Evolutionary conservation across 306 rosid genomes (phyloP).

Genomic region (Luffa acutangula): DNA sequence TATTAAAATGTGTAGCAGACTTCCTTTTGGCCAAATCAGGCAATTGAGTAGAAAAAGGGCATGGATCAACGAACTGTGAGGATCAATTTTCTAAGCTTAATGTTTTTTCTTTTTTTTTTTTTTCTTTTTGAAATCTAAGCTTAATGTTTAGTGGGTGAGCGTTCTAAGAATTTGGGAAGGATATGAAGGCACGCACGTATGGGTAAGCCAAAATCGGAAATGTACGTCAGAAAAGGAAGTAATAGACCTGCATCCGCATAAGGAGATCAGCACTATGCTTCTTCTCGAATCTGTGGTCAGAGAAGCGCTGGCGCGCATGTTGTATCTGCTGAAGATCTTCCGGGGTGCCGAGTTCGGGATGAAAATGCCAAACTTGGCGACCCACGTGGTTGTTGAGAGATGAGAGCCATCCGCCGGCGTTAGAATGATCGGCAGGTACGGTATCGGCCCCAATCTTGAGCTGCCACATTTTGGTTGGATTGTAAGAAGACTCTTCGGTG

Average conservation of each 20-base stretch:
- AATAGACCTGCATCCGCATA: conserved; percentile 25
- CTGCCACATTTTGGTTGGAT: conserved; percentile 26
- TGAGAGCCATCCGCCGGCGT: conserved; percentile 11
- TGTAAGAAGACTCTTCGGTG: neutral
- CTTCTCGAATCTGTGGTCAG: conserved; percentile 21
- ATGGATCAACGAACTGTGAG: neutral
- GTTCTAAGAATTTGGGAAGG: too few relatives aligned
- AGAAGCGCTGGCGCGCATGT: conserved; percentile 20
- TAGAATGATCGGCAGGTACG: conserved; percentile 3
- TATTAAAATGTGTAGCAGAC: neutral
- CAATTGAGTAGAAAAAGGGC: neutral
- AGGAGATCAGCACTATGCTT: conserved; percentile 30
- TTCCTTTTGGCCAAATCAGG: neutral
- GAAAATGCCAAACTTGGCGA: conserved; percentile 33
- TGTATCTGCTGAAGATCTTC: conserved; percentile 24
- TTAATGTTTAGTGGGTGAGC: neutral
- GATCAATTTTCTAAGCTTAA: neutral
- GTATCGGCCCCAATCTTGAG: conserved; percentile 24
- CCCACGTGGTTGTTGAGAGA: conserved; percentile 22
- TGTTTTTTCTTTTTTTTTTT: too few relatives aligned
- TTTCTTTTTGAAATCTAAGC: neutral
- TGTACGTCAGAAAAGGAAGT: too few relatives aligned
- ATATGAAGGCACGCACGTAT: too few relatives aligned
- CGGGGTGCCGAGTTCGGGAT: conserved; percentile 22
- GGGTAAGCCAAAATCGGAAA: too few relatives aligned